Conservation (phyloP, 2,329 filamentous ascomycete species). For the Cercospora nicotianae region DNA sequence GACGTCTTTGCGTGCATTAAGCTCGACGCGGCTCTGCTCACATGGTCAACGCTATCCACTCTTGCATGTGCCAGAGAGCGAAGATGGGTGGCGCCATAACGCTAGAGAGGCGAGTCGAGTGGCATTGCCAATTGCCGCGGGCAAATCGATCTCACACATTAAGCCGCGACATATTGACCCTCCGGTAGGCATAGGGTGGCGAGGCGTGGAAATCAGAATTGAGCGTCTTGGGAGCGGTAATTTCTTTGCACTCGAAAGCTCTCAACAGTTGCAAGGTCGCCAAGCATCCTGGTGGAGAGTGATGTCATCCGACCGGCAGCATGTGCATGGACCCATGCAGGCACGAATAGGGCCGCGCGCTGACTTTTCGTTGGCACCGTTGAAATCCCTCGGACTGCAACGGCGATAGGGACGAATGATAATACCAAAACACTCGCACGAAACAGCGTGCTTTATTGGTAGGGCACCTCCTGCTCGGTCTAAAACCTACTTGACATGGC, state of each 20-base stretch:
- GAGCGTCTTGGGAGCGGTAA: background rate
- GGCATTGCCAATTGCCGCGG: background rate
- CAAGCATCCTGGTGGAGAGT: background rate
- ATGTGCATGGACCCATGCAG: background rate
- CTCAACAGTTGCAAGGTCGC: background rate
- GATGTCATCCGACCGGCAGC: slow-evolving; percentile 3
- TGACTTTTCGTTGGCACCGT: background rate
- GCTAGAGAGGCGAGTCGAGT: background rate
- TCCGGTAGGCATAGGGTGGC: background rate
- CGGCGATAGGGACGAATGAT: slow-evolving; percentile 16
- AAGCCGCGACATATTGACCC: background rate
- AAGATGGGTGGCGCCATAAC: background rate
- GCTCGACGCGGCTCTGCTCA: slow-evolving; percentile 9
- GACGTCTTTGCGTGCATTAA: slow-evolving; percentile 6
- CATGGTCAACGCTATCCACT: slow-evolving; percentile 1
- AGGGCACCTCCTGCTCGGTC: slow-evolving; percentile 14
- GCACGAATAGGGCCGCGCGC: background rate
- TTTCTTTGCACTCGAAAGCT: background rate
- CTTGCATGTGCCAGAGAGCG: background rate
- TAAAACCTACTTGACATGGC: slow-evolving; percentile 7
- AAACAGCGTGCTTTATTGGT: slow-evolving; percentile 11
- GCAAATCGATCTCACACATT: background rate
- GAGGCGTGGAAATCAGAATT: background rate
- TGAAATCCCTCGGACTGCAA: slow-evolving; percentile 10
- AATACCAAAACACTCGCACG: background rate